Base-by-base conservation (phyloP, 345 rosid species). In the Ceriops decandra region DNA sequence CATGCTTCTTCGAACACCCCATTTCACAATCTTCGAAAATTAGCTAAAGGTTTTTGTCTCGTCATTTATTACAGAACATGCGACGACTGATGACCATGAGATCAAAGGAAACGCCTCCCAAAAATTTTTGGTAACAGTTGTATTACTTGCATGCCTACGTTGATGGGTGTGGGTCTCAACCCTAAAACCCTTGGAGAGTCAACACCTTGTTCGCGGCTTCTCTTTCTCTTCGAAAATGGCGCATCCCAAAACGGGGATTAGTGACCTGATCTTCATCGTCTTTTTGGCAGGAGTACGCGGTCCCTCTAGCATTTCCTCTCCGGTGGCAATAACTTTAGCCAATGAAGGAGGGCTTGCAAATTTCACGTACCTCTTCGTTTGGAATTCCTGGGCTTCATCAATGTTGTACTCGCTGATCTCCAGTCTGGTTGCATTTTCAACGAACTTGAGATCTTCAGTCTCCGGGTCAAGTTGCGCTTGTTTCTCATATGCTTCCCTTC, bases 401-500 rank as follows among this genome's bases (percentile, higher is more conserved):
- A 16, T n/a, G 0, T 17, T 46, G 32, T 16, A 53, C 52, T 49
- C 59, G 10, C 2, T 52, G 19, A 15, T 49, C 22, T 58, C 72
- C 7, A 72, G 33, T 61, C 52, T 68, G 60, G 68, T 70, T 28
- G 81, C 53, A 46, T 75, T 82, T 64, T 81, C 80, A 26, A 80
- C 59, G 71, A 79, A 81, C 71, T 88, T 74, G 72, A 79, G 70
- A 47, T 85, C 84, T 68, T 82, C 83, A 4, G 57, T 65, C 68
- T 84, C 83, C 26, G 82, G 75, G 11, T 79, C 72, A 36, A 75
- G 78, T 21, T 61, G 62, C 53, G 51, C 64, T 5, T 70, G 82
- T 57, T 78, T 73, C n/a, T 70, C 76, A 15, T 49, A 31, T 24
- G 32, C 26, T 36, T 77, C 68, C 22, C 32, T 67, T 24, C 56